Evolutionary conservation across 1,139 yeast species (phyloP).

Genomic region (Hyphopichia fennica): DNA sequence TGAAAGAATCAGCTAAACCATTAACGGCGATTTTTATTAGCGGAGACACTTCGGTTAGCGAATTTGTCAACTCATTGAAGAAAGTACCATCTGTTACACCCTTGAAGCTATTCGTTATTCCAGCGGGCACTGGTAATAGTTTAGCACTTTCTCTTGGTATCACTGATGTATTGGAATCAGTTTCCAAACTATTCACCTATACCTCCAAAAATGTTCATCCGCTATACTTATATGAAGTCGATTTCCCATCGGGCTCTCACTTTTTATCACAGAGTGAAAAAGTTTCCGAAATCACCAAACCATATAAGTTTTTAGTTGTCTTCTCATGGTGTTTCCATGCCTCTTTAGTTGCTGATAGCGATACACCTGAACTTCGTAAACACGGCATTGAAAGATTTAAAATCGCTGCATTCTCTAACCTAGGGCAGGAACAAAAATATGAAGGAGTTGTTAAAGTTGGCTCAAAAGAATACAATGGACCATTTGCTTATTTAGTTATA

Average conservation of each 20-base stretch:
- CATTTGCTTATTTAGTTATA: conserved; percentile 67
- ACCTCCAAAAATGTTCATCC: conserved; percentile 21
- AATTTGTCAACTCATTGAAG: conserved; percentile 60
- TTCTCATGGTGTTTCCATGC: conserved; percentile 89
- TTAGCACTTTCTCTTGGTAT: conserved; percentile 63
- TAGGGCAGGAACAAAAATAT: conserved; percentile 51
- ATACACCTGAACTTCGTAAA: conserved; percentile 62
- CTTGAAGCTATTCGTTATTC: conserved; percentile 51
- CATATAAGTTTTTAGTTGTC: conserved; percentile 60
- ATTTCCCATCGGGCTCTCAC: conserved; percentile 51
- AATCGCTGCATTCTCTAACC: conserved; percentile 61
- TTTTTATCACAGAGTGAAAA: conserved; percentile 22
- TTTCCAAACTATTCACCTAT: conserved; percentile 42
- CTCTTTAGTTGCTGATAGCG: conserved; percentile 76
- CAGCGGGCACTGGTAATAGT: conserved; percentile 89
- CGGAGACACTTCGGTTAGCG: conserved; percentile 85
- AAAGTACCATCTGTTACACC: conserved; percentile 7
- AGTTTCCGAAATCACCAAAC: conserved; percentile 13
- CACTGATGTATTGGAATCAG: conserved; percentile 32
- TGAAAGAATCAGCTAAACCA: conserved; percentile 15
- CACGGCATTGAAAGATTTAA: conserved; percentile 68
- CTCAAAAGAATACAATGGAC: conserved; percentile 24
- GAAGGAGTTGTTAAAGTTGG: conserved; percentile 34
- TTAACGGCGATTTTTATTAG: conserved; percentile 63
- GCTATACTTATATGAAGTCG: conserved; percentile 54